A percentile compares a stretch with the other conserved stretches of the same genome.
These are phyloP conservation scores for Jaapia argillacea DNA, from an alignment of 768 basidiomycete species.

Conservation along the genomic window DNA sequence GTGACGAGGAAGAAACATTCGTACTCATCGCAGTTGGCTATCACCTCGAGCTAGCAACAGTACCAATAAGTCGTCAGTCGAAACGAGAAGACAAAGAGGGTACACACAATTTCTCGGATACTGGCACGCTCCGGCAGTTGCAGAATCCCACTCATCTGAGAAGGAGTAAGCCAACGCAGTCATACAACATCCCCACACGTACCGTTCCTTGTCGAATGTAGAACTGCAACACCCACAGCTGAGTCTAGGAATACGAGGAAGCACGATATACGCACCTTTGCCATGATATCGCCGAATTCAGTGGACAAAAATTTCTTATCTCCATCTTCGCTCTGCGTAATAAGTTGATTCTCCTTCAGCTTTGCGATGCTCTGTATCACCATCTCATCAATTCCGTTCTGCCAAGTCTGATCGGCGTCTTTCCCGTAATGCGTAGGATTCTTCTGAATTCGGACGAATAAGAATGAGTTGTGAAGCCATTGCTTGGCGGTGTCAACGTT, in stretches of 20 bases:
- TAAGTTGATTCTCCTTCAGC: conserved; percentile 51
- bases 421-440: conserved; percentile 76
- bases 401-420: conserved; percentile 48
- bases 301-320: conserved; percentile 44
- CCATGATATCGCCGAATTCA: conserved; percentile 80
- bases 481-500: conserved; percentile 56
- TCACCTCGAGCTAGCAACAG: conserved; percentile 8
- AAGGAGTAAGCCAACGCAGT: conserved; percentile 2
- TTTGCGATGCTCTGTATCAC: conserved; percentile 55
- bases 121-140: conserved; percentile 43
- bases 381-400: conserved; percentile 61
- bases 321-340: conserved; percentile 34
- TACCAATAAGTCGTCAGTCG: neutral
- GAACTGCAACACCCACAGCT: too few species aligned
- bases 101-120: conserved; percentile 55
- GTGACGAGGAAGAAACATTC: neutral
- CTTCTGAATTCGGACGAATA: conserved; percentile 76
- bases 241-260: too few species aligned
- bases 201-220: conserved; percentile 69
- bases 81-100: neutral
- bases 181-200: conserved; percentile 9
- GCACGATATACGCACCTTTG: too few species aligned
- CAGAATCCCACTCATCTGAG: conserved; percentile 60
- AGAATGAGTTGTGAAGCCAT: conserved; percentile 82
- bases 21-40: conserved; percentile 16